These are phyloP conservation scores for Silene vulgaris DNA, from an alignment of 179 eudicot species.

Conservation along the genomic window DNA sequence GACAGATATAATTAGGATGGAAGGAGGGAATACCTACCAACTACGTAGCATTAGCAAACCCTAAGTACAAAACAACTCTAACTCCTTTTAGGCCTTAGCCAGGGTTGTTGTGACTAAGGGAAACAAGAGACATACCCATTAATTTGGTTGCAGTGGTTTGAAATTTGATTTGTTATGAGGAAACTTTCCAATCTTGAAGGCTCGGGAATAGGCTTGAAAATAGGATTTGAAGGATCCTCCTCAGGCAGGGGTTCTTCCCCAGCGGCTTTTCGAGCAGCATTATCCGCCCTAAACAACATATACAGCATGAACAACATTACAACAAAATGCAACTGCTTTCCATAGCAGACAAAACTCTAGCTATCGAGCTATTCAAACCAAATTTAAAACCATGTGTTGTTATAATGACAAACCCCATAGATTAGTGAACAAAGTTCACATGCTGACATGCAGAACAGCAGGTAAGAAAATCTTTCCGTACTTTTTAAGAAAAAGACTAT, in stretches of 20 bases:
- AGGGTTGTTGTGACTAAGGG: neutral
- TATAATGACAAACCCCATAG: neutral
- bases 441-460: too few species aligned
- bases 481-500: too few species aligned
- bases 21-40: too few species aligned
- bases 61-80: neutral
- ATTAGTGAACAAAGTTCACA: too few species aligned
- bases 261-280: slow-evolving; percentile 73
- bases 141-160: slow-evolving; percentile 91
- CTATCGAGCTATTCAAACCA: neutral
- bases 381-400: neutral
- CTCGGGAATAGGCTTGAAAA: slow-evolving; percentile 75
- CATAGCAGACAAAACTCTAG: neutral
- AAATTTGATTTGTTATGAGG: slow-evolving; percentile 81
- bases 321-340: neutral
- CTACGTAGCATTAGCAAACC: neutral
- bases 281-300: slow-evolving; percentile 56
- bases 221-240: slow-evolving; percentile 83
- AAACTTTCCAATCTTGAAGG: slow-evolving; percentile 86
- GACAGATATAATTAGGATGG: too few species aligned
- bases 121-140: slow-evolving; percentile 58
- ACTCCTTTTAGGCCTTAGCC: neutral
- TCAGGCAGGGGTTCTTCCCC: slow-evolving; percentile 94
- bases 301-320: neutral
- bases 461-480: too few species aligned